Evolutionary conservation across 192 early-diverging fungal species (phyloP).

Genomic region (Coemansia sp.): DNA sequence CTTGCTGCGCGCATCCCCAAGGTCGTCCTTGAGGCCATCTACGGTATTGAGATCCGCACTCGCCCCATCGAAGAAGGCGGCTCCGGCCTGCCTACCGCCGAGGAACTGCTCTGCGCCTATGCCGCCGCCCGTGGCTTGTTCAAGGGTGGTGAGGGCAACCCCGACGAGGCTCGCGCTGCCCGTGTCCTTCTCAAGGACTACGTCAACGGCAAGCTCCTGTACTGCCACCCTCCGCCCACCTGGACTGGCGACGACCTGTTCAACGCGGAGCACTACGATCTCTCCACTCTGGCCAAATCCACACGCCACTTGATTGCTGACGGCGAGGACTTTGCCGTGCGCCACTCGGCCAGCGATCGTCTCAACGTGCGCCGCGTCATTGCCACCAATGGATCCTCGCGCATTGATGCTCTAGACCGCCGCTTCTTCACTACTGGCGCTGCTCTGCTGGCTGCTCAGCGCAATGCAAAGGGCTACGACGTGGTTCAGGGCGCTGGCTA

Average conservation of each 20-base stretch:
- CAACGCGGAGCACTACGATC: slow-evolving; percentile 80
- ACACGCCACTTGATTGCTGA: slow-evolving; percentile 50
- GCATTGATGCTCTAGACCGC: slow-evolving; percentile 37
- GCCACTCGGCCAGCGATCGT: slow-evolving; percentile 60
- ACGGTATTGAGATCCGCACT: slow-evolving; percentile 87
- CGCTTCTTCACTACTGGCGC: slow-evolving; percentile 37
- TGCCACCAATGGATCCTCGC: slow-evolving; percentile 46
- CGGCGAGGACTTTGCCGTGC: slow-evolving; percentile 50
- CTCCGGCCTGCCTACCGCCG: slow-evolving; percentile 74
- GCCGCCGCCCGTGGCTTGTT: slow-evolving; percentile 92
- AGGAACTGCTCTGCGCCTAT: slow-evolving; percentile 89
- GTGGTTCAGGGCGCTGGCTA: slow-evolving; percentile 43
- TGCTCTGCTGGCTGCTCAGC: slow-evolving; percentile 28
- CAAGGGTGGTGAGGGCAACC: slow-evolving; percentile 91
- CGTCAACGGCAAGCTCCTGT: slow-evolving; percentile 91
- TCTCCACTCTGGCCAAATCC: slow-evolving; percentile 45
- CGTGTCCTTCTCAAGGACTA: slow-evolving; percentile 98
- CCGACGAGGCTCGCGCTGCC: slow-evolving; percentile 96
- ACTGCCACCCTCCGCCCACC: slow-evolving; percentile 75
- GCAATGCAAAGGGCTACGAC: slow-evolving; percentile 31
- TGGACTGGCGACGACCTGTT: slow-evolving; percentile 66
- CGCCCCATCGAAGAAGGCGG: slow-evolving; percentile 76
- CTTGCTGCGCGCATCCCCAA: slow-evolving; percentile 84
- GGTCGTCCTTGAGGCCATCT: slow-evolving; percentile 82
- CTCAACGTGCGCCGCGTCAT: slow-evolving; percentile 59